phyloP scores from a whole-genome alignment of 139 green algal species.

The Trebouxia sp. region DNA sequence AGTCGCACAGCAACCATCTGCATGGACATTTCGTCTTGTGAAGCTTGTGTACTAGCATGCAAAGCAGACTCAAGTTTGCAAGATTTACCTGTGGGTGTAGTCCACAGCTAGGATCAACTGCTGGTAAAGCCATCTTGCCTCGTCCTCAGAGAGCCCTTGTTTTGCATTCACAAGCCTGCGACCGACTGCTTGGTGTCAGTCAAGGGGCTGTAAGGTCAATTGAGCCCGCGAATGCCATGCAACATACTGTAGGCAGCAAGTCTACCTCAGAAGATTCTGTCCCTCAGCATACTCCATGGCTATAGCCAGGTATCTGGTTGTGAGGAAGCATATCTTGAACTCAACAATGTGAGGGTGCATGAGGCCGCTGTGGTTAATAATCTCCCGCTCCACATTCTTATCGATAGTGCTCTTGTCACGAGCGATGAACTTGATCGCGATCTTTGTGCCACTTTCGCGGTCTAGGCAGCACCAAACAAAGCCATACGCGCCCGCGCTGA shows the following conservation, averaged over 20 bases:
- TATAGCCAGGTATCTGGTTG: slow-evolving; percentile 68
- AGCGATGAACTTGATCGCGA: slow-evolving; percentile 3
- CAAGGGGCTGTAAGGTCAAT: background rate
- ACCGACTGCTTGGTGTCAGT: background rate
- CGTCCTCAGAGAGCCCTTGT: slow-evolving; percentile 85
- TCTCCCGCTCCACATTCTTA: slow-evolving; percentile 33
- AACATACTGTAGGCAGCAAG: background rate
- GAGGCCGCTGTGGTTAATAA: slow-evolving; percentile 33
- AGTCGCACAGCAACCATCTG: background rate
- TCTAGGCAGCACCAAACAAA: background rate
- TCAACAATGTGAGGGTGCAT: slow-evolving; percentile 29
- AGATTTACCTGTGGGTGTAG: slow-evolving; percentile 51
- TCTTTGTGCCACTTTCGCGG: background rate
- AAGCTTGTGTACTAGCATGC: background rate
- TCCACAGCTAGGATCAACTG: slow-evolving; percentile 65
- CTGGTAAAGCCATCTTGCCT: slow-evolving; percentile 86
- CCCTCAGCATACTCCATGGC: slow-evolving; percentile 83
- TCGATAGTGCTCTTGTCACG: background rate
- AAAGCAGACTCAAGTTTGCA: background rate
- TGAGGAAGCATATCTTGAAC: slow-evolving; percentile 55
- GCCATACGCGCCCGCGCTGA: background rate
- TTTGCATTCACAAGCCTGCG: background rate
- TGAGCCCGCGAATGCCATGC: background rate
- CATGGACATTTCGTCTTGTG: background rate
- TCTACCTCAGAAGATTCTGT: slow-evolving; percentile 61